Base-by-base conservation (phyloP, 345 rosid species). In the Hirschfeldia incana region DNA sequence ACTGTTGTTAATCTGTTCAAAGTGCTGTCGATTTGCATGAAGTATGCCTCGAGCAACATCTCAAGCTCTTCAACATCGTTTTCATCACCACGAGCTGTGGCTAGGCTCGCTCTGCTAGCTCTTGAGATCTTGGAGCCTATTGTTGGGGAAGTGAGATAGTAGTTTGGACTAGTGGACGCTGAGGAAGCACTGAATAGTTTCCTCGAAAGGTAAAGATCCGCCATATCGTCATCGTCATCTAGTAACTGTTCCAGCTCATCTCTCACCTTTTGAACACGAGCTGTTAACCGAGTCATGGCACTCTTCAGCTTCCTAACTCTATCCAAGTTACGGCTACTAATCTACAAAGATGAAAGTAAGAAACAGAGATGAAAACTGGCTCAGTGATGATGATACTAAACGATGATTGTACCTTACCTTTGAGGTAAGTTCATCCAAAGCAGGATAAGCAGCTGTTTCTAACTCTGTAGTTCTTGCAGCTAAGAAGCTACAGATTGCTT, bases 161-260 rank as follows among this genome's bases (percentile, higher is more conserved):
- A 95, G 80, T 87, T 88, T 67, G 87, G 87, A 51, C 84, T 91
- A 82, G 92, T 93, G 60, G 65, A 63, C 63, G 97, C 96, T 33
- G 97, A 87, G 65, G 87, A 83, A 67, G 88, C 79, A 55, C 89
- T 85, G 32, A 85, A 88, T 76, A 90, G 77, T 83, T 95, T 95
- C 81, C 98, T 93, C 30, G 99, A 90, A 82, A 95, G 83, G 87
- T 91, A 95, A 37, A 95, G 91, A 79, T 95, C 97, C 42, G 97
- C 97, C 99, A 95, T 95, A 75, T 95, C 99, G 76, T 93, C 99
- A 21, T 95, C 99, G 78, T 95, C 98, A 85, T 93, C 99, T 78
- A 95, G 86, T 58, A 93, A 84, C 57, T 91, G 97, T 77, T 91
- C 98, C 51, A 95, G 98, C 76, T 93, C 98, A 86, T 93, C 98